Evolutionary conservation across 192 early-diverging fungal genomes (phyloP), one percentile per base, ranked within the genome.

Genomic region (Mortierella alpina): DNA sequence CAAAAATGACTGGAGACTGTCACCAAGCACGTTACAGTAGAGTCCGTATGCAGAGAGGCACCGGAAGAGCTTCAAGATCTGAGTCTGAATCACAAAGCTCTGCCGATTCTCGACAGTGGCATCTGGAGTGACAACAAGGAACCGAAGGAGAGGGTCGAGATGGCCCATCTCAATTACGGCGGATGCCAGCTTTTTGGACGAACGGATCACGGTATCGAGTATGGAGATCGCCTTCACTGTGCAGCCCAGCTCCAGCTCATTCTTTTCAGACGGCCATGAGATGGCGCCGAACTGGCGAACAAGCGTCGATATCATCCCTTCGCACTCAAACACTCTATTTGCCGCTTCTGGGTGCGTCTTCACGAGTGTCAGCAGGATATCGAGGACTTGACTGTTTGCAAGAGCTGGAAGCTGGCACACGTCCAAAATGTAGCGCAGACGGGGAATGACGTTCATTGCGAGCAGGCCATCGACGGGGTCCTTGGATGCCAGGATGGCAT

Each of bases 391-490:
- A 9, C 75, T 61, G 9, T 84, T 82, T 2, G 86, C 72, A 40
- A 52, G 54, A 0, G 65, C 50, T 48, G 86, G 71, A 7, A 83
- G 78, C 31, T 81, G 78, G 7, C 72, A 62, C 9, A 73, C 70
- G 1, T 82, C 82, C 15, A 93, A 54, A 6, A 93, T 69, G 67
- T 90, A 93, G 6, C 83, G 72, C 17, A 92, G 53, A 31, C 91
- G 85, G 22, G 83, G 74, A 15, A 91, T 60, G 40, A 93, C 75
- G 63, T 90, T 83, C 83, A 91, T 92, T n/a, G 73, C 63, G 10
- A 93, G 56, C n/a, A 93, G 62, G 20, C 88, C 92, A 18, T 79
- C 71, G 1, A 91, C 72, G 1, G 88, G 72, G 69, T 93, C 91
- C 42, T 73, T 79, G 39, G 84, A 70, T 6, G 81, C 88, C 44